A percentile compares a stretch with the other conserved stretches of the same genome.
These are phyloP conservation scores for Hanseniaspora meyeri DNA, from an alignment of 805 yeast species.

Conservation along the genomic window DNA sequence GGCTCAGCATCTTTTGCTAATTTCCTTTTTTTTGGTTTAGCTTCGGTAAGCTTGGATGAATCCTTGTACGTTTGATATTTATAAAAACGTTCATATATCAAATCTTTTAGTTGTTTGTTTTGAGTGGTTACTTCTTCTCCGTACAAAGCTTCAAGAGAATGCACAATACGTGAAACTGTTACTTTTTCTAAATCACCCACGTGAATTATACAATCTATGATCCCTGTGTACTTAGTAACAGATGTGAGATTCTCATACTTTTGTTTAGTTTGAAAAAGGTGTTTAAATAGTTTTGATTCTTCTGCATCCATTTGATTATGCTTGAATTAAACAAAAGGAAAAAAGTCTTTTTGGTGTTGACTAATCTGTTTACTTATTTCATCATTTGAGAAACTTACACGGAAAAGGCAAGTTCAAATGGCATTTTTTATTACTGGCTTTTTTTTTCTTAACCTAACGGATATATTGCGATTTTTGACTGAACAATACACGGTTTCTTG, in stretches of 20 bases:
- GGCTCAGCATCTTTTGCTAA: background rate
- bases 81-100: constrained; percentile 10
- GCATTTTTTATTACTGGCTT: too few species aligned
- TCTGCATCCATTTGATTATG: background rate
- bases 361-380: too few species aligned
- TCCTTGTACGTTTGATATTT: background rate
- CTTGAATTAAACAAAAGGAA: too few species aligned
- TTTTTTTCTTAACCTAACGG: too few species aligned
- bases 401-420: too few species aligned
- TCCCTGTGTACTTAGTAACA: background rate
- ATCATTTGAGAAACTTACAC: too few species aligned
- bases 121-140: background rate
- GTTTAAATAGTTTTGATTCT: background rate
- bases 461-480: too few species aligned
- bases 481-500: too few species aligned
- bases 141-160: background rate
- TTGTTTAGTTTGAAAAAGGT: background rate
- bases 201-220: constrained; percentile 5
- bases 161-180: background rate
- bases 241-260: background rate
- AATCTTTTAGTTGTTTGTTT: background rate
- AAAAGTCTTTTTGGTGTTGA: too few species aligned
- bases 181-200: constrained; percentile 7
- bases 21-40: background rate
- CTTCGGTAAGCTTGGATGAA: background rate